Evolutionary conservation across 148 eudicot genomes (phyloP), one percentile per base, ranked within the genome.

Genomic region (Polygonum aviculare): DNA sequence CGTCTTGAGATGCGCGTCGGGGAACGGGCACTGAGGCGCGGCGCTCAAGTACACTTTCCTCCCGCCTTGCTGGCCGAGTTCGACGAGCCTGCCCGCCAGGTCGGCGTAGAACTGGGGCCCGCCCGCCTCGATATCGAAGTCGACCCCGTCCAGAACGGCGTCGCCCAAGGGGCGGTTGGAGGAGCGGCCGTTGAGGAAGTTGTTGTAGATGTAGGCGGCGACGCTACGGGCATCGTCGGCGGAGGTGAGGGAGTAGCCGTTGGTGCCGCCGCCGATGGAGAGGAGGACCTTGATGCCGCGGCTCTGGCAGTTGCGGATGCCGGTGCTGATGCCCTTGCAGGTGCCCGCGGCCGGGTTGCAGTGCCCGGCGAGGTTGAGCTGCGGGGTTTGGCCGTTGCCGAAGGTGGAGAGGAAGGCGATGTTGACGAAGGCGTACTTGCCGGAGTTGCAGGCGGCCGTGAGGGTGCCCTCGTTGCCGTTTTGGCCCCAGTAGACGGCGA

Each of bases 401-500:
- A 93, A 93, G 7, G 54, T 80, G 79, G 62, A 55, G 11, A 93
- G 89, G 60, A 90, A 90, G 55, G 85, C 90, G 40, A 93, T 78
- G 86, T 87, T 86, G 4, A 93, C 81, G 76, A 52, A 88, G 51
- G 83, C 16, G 72, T 77, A 90, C 60, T 83, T 85, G 2, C 88
- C 84, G 12, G 93, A 78, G 81, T 80, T 77, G 60, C 97, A 93
- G 31, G 97, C 81, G 1, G 82, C 69, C 35, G 80, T 47, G 31
- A 93, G 71, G 57, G 84, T 82, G 41, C 88, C 93, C 51, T 89
- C 97, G 48, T 77, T 60, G 52, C 84, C 83, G 69, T 87, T 84
- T 73, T 93, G 95, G 79, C 97, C 97, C 97, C 97, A 89, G 77
- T 93, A 93, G 38, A 85, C 76, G 49, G 89, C 84, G 63, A 93